A percentile compares a stretch with the other conserved stretches of the same genome.
These are phyloP conservation scores for Immersiella caudata DNA, from an alignment of 495 filamentous ascomycete species.

Conservation along the genomic window DNA sequence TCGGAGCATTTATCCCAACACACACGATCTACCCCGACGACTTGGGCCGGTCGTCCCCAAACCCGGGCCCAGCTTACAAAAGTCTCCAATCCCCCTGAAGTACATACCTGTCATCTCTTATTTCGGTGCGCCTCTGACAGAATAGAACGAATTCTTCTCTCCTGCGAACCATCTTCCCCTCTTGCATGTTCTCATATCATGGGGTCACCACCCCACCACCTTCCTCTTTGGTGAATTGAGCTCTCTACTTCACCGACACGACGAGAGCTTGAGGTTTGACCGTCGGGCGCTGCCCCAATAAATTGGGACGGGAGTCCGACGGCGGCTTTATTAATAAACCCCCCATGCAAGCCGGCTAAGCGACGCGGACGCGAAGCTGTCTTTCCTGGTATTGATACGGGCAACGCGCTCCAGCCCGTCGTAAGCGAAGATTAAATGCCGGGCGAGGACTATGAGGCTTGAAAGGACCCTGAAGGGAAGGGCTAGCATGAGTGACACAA, in stretches of 20 bases:
- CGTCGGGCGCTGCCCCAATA: background rate
- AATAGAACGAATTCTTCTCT: slow-evolving; percentile 11
- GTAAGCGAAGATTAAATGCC: slow-evolving; percentile 21
- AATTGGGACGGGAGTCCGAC: slow-evolving; percentile 14
- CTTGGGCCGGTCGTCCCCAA: background rate
- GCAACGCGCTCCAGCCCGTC: slow-evolving; percentile 1
- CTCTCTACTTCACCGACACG: background rate
- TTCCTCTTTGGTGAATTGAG: slow-evolving; percentile 4
- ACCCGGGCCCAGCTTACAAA: background rate
- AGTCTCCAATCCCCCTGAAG: background rate
- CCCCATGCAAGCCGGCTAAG: slow-evolving; percentile 17
- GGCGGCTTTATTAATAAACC: slow-evolving; percentile 8
- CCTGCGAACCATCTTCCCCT: background rate
- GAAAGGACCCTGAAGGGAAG: slow-evolving; percentile 3
- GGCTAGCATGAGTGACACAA: background rate
- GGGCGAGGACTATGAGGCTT: slow-evolving; percentile 1
- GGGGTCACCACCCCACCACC: background rate
- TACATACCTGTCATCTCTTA: background rate
- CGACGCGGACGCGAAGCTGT: slow-evolving; percentile 13
- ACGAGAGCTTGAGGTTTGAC: background rate
- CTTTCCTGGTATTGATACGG: slow-evolving; percentile 16
- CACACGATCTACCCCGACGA: background rate
- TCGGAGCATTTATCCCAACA: background rate
- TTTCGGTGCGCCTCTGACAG: background rate
- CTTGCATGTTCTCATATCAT: background rate